Conservation (phyloP, 208 protist species). For the Trypanosoma brucei region DNA sequence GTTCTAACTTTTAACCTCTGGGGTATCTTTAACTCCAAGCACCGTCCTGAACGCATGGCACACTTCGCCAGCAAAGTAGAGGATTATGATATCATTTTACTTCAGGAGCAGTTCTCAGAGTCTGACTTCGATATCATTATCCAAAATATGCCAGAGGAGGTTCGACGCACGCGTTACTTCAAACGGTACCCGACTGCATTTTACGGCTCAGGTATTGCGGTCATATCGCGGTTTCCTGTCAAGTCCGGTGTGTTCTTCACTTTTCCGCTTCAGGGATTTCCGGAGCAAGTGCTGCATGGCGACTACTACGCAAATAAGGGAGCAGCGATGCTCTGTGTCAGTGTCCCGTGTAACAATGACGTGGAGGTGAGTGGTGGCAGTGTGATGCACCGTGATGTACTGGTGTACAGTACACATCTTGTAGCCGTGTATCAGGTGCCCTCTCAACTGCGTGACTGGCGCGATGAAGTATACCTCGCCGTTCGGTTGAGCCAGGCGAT, state of each 20-base stretch:
- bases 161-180: constrained; percentile 56
- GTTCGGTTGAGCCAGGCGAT: constrained; percentile 77
- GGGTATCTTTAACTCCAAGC: constrained; percentile 89
- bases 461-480: constrained; percentile 73
- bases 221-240: constrained; percentile 83
- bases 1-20: constrained; percentile 85
- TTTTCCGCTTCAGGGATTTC: constrained; percentile 79
- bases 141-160: constrained; percentile 24
- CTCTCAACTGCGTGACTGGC: constrained; percentile 45
- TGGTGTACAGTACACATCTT: constrained; percentile 79
- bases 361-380: background rate
- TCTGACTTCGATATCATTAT: constrained; percentile 72
- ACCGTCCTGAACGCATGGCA: constrained; percentile 65
- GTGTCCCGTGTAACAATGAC: constrained; percentile 31
- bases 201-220: constrained; percentile 79
- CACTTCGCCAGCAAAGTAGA: constrained; percentile 73
- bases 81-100: constrained; percentile 77
- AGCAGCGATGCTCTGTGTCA: constrained; percentile 53
- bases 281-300: constrained; percentile 81
- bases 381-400: constrained; percentile 41
- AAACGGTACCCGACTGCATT: constrained; percentile 76
- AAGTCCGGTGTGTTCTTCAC: constrained; percentile 67
- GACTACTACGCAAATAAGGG: constrained; percentile 91
- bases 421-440: constrained; percentile 78
- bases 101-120: constrained; percentile 83